Base-by-base conservation (phyloP, 192 early-diverging fungal species). In the Entomortierella parvispora region DNA sequence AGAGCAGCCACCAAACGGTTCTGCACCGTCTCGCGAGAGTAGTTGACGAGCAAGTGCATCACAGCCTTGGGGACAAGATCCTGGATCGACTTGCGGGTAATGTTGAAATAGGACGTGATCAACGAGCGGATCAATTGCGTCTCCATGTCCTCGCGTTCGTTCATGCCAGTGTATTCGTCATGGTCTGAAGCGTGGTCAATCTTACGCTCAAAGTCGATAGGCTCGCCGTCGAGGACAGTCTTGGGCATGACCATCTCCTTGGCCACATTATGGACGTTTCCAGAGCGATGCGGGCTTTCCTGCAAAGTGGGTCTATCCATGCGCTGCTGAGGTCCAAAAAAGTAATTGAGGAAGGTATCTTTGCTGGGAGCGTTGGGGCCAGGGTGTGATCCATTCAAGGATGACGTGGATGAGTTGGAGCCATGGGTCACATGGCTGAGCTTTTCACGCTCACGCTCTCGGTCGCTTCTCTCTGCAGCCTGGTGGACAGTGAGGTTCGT, bases 1-100 rank as follows among this genome's bases (percentile, higher is more conserved):
- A 94, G 80, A 42, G 87, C 83, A 28, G 89, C 85, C 2, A 94
- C 93, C 43, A 94, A 78, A 9, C 91, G 86, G 79, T 91, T 94
- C 68, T 94, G 93, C 49, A 92, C 86, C 12, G 84, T 62, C 66
- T 94, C 88, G 56, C 90, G 86, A 31, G 88, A 89, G 64, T 88
- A 80, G 67, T 92, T 92, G 70, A 94, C 93, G 53, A 94, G 71
- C 46, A 92, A 69, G 58, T 94, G 91, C 93, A 94, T 94, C 57
- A 94, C 84, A 4, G 93, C 88, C 82, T 94, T 94, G 55, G 93
- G 93, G 9, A 94, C 91, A 60, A 90, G 65, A 45, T 94, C 93
- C 72, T 92, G 90, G 59, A 93, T 87, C 15, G 91, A 88, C 80
- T 94, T 92, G 68, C 91, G 90, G 32, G 91, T 91, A 67, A 94